Evolutionary conservation across 2,329 filamentous ascomycete genomes (phyloP), one percentile per base, ranked within the genome.

Genomic region (Bipolaris bicolor): DNA sequence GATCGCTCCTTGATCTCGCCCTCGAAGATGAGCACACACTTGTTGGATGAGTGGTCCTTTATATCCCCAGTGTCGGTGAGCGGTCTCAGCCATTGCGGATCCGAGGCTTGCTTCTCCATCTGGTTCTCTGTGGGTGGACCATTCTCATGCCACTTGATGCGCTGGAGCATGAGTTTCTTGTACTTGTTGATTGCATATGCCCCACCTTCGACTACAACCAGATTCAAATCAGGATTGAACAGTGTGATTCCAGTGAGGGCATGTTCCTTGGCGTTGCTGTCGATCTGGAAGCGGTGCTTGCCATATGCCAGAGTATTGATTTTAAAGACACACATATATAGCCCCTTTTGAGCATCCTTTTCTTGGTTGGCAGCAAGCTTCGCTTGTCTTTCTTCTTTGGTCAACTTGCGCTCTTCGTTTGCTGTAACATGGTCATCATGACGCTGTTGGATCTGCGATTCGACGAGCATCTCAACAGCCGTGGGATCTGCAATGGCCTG

Each of bases 141-240:
- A 67, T 96, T 97, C 73, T 98, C 93, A 2, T 90, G 90, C 95
- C 96, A 99, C 76, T 96, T 90, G 70, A 98, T 92, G 46, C 95
- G 92, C 66, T 94, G 89, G 41, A 96, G 82, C 91, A 99, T 93
- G 29, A 99, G 83, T 75, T 97, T 97, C 76, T 90, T 92, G 81
- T 94, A 98, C 61, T 89, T 88, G 50, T 86, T 87, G 73, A 95
- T 90, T 57, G 89, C 90, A 79, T 95, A 89, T 58, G 88, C 82
- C 37, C 95, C 95, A 33, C 94, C 95, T 76, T 99, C 96, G 1
- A 97, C 92, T 62, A 99, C 87, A 15, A 99, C 87, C 3, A 99
- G 79, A 72, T 90, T 96, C 77, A 97, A 89, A 63, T 88, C 90
- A 1, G 95, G 95, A 70, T 97, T 88, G 83, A 97, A 88, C 63